A percentile compares a stretch with the other conserved stretches of the same genome.
phyloP scores from a whole-genome alignment of 495 filamentous ascomycete genomes.

The Penicillium samsonianum region DNA sequence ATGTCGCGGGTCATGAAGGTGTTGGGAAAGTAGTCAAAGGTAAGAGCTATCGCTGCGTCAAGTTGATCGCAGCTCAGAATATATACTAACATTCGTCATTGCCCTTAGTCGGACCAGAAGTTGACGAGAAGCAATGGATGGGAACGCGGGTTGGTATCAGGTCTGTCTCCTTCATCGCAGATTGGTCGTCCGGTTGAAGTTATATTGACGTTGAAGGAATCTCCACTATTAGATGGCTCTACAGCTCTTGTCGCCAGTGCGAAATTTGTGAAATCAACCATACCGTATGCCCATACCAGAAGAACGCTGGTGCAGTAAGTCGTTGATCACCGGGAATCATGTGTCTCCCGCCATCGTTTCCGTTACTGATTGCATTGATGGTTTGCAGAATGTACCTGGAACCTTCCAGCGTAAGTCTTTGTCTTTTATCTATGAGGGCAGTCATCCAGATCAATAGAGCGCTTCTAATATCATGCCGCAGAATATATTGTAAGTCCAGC shows the following conservation, averaged over 20 bases:
- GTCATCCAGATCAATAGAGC: background rate
- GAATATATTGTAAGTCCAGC: slow-evolving; percentile 46
- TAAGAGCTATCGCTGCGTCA: slow-evolving; percentile 9
- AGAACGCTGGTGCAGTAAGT: slow-evolving; percentile 45
- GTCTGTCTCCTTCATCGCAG: slow-evolving; percentile 20
- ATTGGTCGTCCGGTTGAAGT: background rate
- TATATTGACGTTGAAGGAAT: background rate
- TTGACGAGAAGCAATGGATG: slow-evolving; percentile 37
- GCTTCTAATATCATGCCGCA: slow-evolving; percentile 12
- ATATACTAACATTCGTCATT: background rate
- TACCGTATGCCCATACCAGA: slow-evolving; percentile 47
- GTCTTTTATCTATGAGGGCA: background rate
- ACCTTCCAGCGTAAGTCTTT: slow-evolving; percentile 45
- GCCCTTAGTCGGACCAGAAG: slow-evolving; percentile 30
- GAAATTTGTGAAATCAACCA: slow-evolving; percentile 51
- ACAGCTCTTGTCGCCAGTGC: slow-evolving; percentile 45
- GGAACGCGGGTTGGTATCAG: slow-evolving; percentile 42
- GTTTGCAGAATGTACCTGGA: slow-evolving; percentile 42
- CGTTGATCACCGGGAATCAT: background rate
- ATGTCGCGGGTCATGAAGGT: slow-evolving; percentile 49
- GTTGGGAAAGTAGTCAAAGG: slow-evolving; percentile 42
- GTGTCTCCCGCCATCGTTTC: slow-evolving; percentile 1
- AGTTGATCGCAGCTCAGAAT: background rate
- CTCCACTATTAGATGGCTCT: slow-evolving; percentile 39
- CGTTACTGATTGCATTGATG: background rate